These are phyloP conservation scores for Gossypium armourianum DNA, from an alignment of 441 rosid genomes.

Conservation along the genomic window DNA sequence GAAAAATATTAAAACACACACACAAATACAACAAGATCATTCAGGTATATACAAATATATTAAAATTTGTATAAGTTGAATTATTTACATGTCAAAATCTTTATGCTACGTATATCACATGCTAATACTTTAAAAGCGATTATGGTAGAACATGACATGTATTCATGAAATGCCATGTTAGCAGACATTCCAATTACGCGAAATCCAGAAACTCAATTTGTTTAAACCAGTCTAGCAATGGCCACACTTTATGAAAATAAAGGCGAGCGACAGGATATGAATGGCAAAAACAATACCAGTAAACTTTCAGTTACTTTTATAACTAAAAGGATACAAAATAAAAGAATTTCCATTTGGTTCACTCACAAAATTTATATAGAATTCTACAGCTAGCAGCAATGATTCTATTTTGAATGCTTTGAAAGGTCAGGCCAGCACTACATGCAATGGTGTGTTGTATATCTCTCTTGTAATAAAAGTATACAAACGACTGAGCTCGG, in stretches of 20 bases:
- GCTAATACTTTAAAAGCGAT: neutral
- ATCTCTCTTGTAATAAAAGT: neutral
- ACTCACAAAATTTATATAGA: neutral
- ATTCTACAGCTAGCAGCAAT: slow-evolving; percentile 3
- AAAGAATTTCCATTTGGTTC: neutral
- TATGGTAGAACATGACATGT: neutral
- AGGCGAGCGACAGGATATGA: neutral
- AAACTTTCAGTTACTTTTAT: neutral
- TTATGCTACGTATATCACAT: neutral
- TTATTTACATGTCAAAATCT: neutral
- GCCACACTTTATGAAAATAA: neutral
- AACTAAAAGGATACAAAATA: neutral
- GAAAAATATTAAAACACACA: neutral
- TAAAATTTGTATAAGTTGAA: neutral
- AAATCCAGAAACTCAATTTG: neutral
- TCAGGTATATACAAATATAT: neutral
- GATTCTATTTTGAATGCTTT: neutral
- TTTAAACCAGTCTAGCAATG: neutral
- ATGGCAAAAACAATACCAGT: neutral
- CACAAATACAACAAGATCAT: neutral
- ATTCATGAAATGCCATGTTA: neutral
- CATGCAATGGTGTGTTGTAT: neutral
- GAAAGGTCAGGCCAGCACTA: neutral
- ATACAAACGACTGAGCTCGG: neutral
- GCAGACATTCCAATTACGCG: neutral